Base-by-base conservation (phyloP, 371 early-diverging fungal species). In the Capniomyces stellatus region DNA sequence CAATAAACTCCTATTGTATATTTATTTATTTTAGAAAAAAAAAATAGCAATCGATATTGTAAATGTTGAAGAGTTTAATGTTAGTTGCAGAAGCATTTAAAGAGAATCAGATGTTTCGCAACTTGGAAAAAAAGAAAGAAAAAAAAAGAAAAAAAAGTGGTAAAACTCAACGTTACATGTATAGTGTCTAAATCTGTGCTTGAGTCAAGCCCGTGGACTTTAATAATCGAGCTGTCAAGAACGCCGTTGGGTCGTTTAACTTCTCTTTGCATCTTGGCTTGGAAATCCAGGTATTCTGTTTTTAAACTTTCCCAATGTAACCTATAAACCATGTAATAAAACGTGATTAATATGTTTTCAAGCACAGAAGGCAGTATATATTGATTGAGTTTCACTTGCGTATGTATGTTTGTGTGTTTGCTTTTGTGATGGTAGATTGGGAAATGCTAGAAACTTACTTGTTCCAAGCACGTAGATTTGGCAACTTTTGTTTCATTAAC, bases 231-330 rank as follows among this genome's bases (percentile, higher is more conserved):
- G 8, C 52, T n/a, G 8, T 8, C 18, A 18, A 42, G 35, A 23
- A 41, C 27, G 35, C n/a, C 42, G 25, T 13, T 21, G 28, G 52
- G 43, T 46, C 35, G 2, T 46, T 10, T 3, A 21, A 40, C 12
- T 10, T 35, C 52, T 46, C 10, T 23, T 35, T 52, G 41, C 35
- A 31, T 31, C 21, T 3, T 6, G 8, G 2, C n/a, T 10, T 40
- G 52, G 18, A 18, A 18, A 3, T 52, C 25, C 6, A 52, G n/a
- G 39, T 52, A 52, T 46, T 52, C 52, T n/a, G 3, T 35, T 52
- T 52, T 52, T 2, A 52, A n/a, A 12, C 39, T 46, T 10, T 35
- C 28, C 52, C 52, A 52, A 4, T 46, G 23, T 8, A 8, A 6
- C 39, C 52, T 52, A 52, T 40, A 52, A 52, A n/a, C 18, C 21